Evolutionary conservation across 2,329 filamentous ascomycete genomes (phyloP), one percentile per base, ranked within the genome.

Genomic region (Phoma sp.): DNA sequence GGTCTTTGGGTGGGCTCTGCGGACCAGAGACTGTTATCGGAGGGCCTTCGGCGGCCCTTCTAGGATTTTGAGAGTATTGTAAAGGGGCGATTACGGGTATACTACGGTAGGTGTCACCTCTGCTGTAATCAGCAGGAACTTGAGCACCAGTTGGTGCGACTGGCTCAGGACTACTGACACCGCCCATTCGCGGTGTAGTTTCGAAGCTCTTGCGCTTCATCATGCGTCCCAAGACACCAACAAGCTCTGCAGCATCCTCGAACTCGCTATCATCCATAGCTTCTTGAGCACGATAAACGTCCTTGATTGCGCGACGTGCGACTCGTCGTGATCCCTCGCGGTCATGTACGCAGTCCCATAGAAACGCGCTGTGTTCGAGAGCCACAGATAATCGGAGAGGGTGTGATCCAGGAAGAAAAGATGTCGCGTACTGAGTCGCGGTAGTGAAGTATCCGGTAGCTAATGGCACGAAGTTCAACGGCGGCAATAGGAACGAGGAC

Each of bases 221-320:
- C 87, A 97, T 95, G 68, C 88, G 91, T 6, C 91, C 92, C 1
- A 98, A 76, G 0, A 95, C 87, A 1, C 90, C 89, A 7, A 98
- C 93, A 11, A 97, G 82, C 67, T 93, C 90, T 53, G 92, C 92
- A 0, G 93, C 92, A 73, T 98, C 95, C 61, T 90, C 86, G 71
- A 97, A 99, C 80, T 95, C 96, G 62, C 96, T 92, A 68, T 98
- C 93, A 54, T 96, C 91, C 86, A 98, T 93, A 17, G 91, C 91
- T 74, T 97, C 93, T 47, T 89, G 87, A 1, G 92, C 92, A 52
- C 92, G 89, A 71, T 97, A 97, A 1, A 97, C 93, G 65, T 96
- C 92, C 34, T 90, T 84, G 56, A 98, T 95, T 3, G 93, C 91
- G 30, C 87, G 83, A 66, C 91, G 89, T 10, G 95, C 93, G 12